Evolutionary conservation across 768 basidiomycete genomes (phyloP).

Genomic region (Tephrocybe sp.): DNA sequence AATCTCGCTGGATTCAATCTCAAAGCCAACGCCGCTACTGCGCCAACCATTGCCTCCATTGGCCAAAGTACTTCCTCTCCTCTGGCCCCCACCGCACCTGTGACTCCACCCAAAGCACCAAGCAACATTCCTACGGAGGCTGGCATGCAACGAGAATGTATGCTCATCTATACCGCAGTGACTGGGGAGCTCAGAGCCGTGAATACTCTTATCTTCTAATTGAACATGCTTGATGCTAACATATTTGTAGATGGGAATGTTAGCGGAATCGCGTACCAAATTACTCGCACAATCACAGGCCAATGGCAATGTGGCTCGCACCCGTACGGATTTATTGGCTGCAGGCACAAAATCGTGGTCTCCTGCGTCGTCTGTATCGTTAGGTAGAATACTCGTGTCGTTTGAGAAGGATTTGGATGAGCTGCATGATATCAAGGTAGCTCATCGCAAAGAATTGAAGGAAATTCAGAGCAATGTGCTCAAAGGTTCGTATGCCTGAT

Average conservation of each 20-base stretch:
- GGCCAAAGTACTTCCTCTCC: not conserved
- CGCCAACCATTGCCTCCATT: not conserved
- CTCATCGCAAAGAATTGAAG: conserved; percentile 34
- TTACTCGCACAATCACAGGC: conserved; percentile 35
- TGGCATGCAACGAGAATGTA: conserved; percentile 69
- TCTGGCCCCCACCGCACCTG: conserved; percentile 1
- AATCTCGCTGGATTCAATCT: conserved; percentile 12
- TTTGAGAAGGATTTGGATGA: conserved; percentile 52
- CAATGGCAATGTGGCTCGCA: conserved; percentile 32
- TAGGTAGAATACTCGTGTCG: conserved; percentile 45
- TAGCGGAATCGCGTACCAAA: conserved; percentile 37
- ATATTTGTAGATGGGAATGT: conserved; percentile 37
- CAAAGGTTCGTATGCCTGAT: conserved; percentile 45
- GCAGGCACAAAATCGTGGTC: conserved; percentile 49
- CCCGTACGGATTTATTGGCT: conserved; percentile 38
- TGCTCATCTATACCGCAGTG: conserved; percentile 43
- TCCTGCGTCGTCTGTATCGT: conserved; percentile 48
- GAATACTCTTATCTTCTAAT: conserved; percentile 24
- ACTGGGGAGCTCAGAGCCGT: conserved; percentile 58
- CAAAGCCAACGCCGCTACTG: conserved; percentile 7
- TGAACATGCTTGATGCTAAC: conserved; percentile 2
- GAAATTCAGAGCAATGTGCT: conserved; percentile 66
- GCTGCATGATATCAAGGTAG: conserved; percentile 34
- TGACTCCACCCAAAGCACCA: not conserved
- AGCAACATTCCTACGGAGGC: conserved; percentile 40